Conservation (phyloP, 768 basidiomycete genomes). For the Podaxis sp. region DNA sequence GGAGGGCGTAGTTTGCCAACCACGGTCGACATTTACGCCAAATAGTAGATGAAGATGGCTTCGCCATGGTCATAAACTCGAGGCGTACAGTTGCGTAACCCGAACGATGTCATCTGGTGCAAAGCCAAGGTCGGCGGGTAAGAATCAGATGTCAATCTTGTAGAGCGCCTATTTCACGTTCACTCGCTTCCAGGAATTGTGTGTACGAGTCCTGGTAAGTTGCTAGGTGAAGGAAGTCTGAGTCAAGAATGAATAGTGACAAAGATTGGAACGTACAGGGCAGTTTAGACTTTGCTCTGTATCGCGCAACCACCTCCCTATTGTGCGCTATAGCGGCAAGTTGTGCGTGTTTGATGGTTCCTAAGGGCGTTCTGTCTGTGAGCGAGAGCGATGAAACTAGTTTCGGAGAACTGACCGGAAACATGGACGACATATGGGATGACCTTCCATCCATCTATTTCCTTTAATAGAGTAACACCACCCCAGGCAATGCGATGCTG, state of each 20-base stretch:
- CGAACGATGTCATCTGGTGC: neutral
- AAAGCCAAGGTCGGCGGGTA: neutral
- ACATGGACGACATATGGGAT: slow-evolving; percentile 79
- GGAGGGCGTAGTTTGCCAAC: no score
- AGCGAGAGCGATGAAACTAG: neutral
- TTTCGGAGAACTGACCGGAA: slow-evolving; percentile 50
- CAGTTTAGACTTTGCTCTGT: slow-evolving; percentile 48
- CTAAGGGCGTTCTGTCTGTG: slow-evolving; percentile 30
- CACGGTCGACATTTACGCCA: no score
- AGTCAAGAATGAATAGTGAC: neutral
- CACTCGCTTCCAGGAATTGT: slow-evolving; percentile 51
- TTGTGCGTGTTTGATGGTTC: slow-evolving; percentile 85
- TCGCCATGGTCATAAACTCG: no score
- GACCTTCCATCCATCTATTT: slow-evolving; percentile 51
- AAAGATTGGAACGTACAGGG: slow-evolving; percentile 35
- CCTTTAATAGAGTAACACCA: slow-evolving; percentile 63
- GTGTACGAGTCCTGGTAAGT: slow-evolving; percentile 60
- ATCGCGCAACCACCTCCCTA: slow-evolving; percentile 63
- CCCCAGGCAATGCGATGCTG: slow-evolving; percentile 80
- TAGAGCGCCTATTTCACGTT: slow-evolving; percentile 57
- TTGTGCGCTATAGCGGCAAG: slow-evolving; percentile 74
- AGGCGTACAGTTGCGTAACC: no score
- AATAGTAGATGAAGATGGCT: no score
- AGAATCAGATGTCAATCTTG: slow-evolving; percentile 42
- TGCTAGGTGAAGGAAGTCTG: slow-evolving; percentile 25